phyloP scores from a whole-genome alignment of 768 basidiomycete genomes.

The Russula sp. region DNA sequence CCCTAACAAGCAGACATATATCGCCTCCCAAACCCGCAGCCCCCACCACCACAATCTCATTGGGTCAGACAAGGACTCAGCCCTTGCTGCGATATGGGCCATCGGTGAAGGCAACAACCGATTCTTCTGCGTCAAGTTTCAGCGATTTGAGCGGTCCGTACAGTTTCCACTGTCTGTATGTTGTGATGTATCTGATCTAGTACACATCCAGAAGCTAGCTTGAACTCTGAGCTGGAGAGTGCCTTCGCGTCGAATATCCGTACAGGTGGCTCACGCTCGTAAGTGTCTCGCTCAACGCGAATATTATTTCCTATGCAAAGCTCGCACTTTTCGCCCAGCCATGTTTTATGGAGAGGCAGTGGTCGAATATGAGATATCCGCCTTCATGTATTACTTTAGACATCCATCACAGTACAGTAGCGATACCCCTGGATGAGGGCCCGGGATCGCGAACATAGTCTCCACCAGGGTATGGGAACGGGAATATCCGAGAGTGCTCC shows the following conservation, averaged over 20 bases:
- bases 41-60: conserved; percentile 7
- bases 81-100: conserved; percentile 37
- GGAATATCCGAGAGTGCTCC: too few species aligned
- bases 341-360: conserved; percentile 20
- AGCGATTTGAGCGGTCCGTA: conserved; percentile 78
- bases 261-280: conserved; percentile 64
- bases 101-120: conserved; percentile 35
- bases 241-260: conserved; percentile 72
- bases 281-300: conserved; percentile 31
- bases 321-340: conserved; percentile 25
- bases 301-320: conserved; percentile 10
- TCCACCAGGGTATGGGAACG: too few species aligned
- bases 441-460: too few species aligned
- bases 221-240: conserved; percentile 76
- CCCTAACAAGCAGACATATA: conserved; percentile 25
- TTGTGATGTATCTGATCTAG: background rate
- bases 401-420: background rate
- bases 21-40: conserved; percentile 11
- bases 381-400: too few species aligned
- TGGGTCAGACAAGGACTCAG: conserved; percentile 16
- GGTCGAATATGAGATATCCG: background rate
- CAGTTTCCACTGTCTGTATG: background rate
- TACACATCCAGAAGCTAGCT: conserved; percentile 49
- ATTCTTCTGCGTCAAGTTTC: conserved; percentile 75
- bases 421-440: background rate